Evolutionary conservation across 2,329 filamentous ascomycete genomes (phyloP).

Genomic region (Zalaria obscura): DNA sequence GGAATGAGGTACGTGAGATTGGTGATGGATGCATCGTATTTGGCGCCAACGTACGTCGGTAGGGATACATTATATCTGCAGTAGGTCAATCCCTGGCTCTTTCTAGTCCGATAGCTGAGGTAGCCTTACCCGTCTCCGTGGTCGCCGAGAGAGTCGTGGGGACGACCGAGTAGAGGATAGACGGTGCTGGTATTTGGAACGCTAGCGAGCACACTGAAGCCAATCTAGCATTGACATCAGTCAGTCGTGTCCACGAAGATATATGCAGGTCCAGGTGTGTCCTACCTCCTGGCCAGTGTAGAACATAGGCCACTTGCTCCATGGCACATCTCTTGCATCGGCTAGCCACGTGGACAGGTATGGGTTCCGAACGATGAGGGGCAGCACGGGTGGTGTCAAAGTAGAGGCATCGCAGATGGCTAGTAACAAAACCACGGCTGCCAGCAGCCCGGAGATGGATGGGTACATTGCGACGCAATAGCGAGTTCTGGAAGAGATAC

Average conservation of each 20-base stretch:
- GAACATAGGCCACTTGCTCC: constrained; percentile 78
- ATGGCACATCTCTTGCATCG: constrained; percentile 58
- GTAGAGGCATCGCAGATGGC: constrained; percentile 29
- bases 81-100: not conserved
- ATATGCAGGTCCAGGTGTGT: not conserved
- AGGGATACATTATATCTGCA: constrained; percentile 42
- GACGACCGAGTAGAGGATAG: constrained; percentile 50
- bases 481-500: not conserved
- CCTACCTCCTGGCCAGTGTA: constrained; percentile 55
- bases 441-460: constrained; percentile 9
- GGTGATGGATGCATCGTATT: constrained; percentile 56
- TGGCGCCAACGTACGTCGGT: constrained; percentile 44
- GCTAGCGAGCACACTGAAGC: constrained; percentile 48
- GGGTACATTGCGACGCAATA: not conserved
- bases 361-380: constrained; percentile 35
- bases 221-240: constrained; percentile 29
- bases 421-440: constrained; percentile 3
- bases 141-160: constrained; percentile 45
- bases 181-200: constrained; percentile 44
- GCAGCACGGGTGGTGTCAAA: constrained; percentile 39
- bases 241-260: not conserved
- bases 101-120: constrained; percentile 1
- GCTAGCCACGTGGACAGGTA: constrained; percentile 42
- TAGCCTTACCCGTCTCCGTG: constrained; percentile 21
- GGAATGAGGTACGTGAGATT: constrained; percentile 52